phyloP scores from a whole-genome alignment of 169 alveolate genomes.

The Eimeria sp. region DNA sequence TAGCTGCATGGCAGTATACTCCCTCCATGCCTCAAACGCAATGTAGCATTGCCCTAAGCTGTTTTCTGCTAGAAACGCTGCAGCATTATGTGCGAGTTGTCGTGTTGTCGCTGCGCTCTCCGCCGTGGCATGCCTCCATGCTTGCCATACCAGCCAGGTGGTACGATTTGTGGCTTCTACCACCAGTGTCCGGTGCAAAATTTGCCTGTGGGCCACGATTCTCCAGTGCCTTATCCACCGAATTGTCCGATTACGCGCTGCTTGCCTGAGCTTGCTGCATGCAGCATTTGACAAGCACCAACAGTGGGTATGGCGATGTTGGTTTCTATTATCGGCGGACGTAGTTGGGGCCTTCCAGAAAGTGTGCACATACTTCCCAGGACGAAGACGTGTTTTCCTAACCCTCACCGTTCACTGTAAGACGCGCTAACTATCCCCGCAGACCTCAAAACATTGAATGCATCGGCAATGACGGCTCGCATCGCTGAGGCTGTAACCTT shows the following conservation, averaged over 20 bases:
- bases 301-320: not conserved
- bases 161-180: not conserved
- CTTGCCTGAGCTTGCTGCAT: constrained; percentile 24
- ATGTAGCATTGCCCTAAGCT: not conserved
- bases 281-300: not conserved
- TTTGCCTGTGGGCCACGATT: not conserved
- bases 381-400: not conserved
- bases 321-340: not conserved
- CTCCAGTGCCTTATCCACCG: constrained; percentile 52
- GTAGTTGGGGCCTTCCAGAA: not conserved
- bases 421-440: not conserved
- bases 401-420: constrained; percentile 33
- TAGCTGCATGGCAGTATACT: not conserved
- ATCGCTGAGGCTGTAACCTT: not conserved
- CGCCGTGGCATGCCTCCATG: constrained; percentile 8
- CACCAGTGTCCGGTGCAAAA: not conserved
- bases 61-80: not conserved
- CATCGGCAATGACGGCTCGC: not conserved
- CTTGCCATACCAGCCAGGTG: constrained; percentile 26
- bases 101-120: not conserved
- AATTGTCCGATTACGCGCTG: not conserved
- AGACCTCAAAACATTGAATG: not conserved
- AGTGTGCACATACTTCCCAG: not conserved
- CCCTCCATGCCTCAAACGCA: constrained; percentile 1
- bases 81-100: not conserved